Conservation (phyloP, 331 rosid species). For the Malus hybrid region DNA sequence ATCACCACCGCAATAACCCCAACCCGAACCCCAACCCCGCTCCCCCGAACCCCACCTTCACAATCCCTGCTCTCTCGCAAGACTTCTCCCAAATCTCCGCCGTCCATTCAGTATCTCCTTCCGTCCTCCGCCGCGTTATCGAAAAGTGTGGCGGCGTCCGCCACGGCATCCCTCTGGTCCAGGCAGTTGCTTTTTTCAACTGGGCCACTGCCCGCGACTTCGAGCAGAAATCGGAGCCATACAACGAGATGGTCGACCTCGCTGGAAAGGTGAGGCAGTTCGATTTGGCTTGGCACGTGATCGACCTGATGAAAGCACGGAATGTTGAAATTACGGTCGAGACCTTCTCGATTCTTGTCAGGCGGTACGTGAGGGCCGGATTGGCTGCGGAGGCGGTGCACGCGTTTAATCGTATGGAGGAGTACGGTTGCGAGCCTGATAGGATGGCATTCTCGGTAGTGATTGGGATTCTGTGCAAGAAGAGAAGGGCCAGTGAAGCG, state of each 20-base stretch:
- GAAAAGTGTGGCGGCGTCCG: conserved; percentile 73
- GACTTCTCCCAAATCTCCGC: conserved; percentile 49
- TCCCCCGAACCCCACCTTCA: conserved; percentile 40
- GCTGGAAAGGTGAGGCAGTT: conserved; percentile 76
- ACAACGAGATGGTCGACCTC: conserved; percentile 80
- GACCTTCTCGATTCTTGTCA: conserved; percentile 58
- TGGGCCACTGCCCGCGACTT: conserved; percentile 54
- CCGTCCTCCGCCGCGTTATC: conserved; percentile 48
- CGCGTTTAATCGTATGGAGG: conserved; percentile 92
- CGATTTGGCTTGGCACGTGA: conserved; percentile 70
- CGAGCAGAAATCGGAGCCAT: conserved; percentile 46
- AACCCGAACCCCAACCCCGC: conserved; percentile 29
- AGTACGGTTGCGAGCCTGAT: conserved; percentile 69
- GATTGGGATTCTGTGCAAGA: conserved; percentile 63
- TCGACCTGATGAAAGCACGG: conserved; percentile 67
- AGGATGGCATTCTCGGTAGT: conserved; percentile 68
- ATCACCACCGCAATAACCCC: conserved; percentile 75
- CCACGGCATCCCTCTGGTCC: conserved; percentile 84
- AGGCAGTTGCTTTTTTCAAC: conserved; percentile 72
- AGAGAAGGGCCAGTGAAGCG: conserved; percentile 79
- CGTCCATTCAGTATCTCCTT: conserved; percentile 34
- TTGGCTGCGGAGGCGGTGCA: conserved; percentile 87
- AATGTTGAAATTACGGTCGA: conserved; percentile 41
- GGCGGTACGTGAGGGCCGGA: conserved; percentile 87
- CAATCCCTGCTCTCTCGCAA: conserved; percentile 52